These are phyloP conservation scores for Fusarium sp. DNA, from an alignment of 2,329 filamentous ascomycete genomes.

Conservation along the genomic window DNA sequence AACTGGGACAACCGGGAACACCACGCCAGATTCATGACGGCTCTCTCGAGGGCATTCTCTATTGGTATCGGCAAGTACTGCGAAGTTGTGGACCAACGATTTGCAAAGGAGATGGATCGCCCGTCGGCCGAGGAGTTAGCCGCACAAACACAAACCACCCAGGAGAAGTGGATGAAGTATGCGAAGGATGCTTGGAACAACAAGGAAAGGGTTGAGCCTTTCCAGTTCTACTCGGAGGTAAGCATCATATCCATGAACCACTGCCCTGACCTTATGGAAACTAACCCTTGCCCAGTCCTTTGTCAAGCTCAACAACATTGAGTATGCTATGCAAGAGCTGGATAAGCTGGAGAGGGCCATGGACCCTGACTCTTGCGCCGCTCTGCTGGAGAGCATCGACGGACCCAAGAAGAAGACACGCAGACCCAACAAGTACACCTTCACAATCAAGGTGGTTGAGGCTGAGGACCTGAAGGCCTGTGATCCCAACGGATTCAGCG, in stretches of 20 bases:
- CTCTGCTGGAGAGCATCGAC: constrained; percentile 79
- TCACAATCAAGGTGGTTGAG: constrained; percentile 98
- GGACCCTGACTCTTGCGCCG: constrained; percentile 91
- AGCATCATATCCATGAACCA: constrained; percentile 36
- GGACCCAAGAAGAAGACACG: constrained; percentile 73
- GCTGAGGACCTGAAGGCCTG: constrained; percentile 98
- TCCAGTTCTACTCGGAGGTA: constrained; percentile 95
- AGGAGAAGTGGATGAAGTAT: constrained; percentile 92
- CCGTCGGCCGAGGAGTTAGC: constrained; percentile 88
- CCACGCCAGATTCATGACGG: constrained; percentile 97
- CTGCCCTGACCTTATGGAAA: not conserved
- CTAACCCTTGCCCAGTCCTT: constrained; percentile 74
- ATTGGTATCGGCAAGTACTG: constrained; percentile 88
- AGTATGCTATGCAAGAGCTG: constrained; percentile 91
- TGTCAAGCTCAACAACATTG: constrained; percentile 97
- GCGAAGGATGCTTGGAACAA: constrained; percentile 93
- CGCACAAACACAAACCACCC: constrained; percentile 79
- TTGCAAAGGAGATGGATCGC: constrained; percentile 92
- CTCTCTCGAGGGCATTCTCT: constrained; percentile 85
- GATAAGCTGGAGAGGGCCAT: constrained; percentile 90
- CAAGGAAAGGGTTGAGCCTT: constrained; percentile 94
- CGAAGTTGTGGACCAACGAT: constrained; percentile 86
- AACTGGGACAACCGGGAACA: constrained; percentile 95
- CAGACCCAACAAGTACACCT: constrained; percentile 89
- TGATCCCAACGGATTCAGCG: constrained; percentile 91